phyloP scores from a whole-genome alignment of 2,329 filamentous ascomycete species.

The Diaporthe capsici region DNA sequence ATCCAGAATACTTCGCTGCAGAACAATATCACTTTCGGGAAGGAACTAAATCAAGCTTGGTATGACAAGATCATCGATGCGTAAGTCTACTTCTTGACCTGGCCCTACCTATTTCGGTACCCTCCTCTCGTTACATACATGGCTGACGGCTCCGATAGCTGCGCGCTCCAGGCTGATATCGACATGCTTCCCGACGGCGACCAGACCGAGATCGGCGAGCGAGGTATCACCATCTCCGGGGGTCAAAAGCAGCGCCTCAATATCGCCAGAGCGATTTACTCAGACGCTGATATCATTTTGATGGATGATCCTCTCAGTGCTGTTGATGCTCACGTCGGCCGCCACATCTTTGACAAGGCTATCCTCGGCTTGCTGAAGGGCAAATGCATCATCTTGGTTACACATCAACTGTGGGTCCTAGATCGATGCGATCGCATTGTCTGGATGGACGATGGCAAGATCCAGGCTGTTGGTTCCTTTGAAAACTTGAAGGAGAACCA shows the following conservation, averaged over 20 bases:
- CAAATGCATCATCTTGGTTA: slow-evolving; percentile 76
- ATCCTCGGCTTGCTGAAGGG: slow-evolving; percentile 77
- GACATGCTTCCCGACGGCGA: slow-evolving; percentile 95
- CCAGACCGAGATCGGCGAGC: slow-evolving; percentile 91
- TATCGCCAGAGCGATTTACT: slow-evolving; percentile 77
- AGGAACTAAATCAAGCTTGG: slow-evolving; percentile 80
- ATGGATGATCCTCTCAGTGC: slow-evolving; percentile 53
- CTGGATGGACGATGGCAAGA: slow-evolving; percentile 74
- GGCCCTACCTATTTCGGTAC: neutral
- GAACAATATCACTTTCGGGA: slow-evolving; percentile 93
- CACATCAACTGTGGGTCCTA: slow-evolving; percentile 78
- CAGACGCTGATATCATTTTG: slow-evolving; percentile 50
- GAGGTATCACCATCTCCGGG: slow-evolving; percentile 94
- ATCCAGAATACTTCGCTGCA: slow-evolving; percentile 82
- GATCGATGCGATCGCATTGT: slow-evolving; percentile 76
- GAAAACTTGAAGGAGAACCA: slow-evolving; percentile 74
- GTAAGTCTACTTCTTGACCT: slow-evolving; percentile 1
- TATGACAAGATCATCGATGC: slow-evolving; percentile 87
- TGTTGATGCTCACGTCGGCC: slow-evolving; percentile 53
- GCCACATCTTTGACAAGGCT: slow-evolving; percentile 74
- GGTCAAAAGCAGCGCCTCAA: slow-evolving; percentile 96
- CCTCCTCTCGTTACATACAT: neutral
- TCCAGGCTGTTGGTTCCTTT: slow-evolving; percentile 75
- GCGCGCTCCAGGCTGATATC: slow-evolving; percentile 86
- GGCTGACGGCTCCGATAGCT: slow-evolving; percentile 60